Evolutionary conservation across 2,329 filamentous ascomycete genomes (phyloP).

Genomic region (Phymatotrichopsis omnivora): DNA sequence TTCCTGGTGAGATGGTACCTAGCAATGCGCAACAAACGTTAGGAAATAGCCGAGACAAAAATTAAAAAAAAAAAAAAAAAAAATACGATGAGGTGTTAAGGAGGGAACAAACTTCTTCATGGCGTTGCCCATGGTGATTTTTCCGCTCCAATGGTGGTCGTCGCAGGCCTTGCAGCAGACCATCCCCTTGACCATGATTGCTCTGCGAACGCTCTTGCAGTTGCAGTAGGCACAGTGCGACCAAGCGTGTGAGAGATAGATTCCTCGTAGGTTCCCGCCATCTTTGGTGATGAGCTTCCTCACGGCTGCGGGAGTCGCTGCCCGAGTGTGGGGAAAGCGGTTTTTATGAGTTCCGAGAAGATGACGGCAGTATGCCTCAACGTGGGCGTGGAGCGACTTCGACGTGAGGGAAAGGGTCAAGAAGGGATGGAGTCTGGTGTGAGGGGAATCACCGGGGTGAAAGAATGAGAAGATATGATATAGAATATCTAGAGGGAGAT

Average conservation of each 20-base stretch:
- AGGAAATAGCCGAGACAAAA: no score
- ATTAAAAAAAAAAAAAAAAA: not conserved
- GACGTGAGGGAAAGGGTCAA: conserved; percentile 14
- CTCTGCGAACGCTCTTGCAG: conserved; percentile 10
- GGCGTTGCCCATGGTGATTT: conserved; percentile 23
- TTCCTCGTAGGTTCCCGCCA: conserved; percentile 5
- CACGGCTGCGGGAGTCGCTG: conserved; percentile 1
- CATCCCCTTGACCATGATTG: conserved; percentile 9
- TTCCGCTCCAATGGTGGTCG: conserved; percentile 13
- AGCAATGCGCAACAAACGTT: not conserved
- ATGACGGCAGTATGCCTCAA: conserved; percentile 15
- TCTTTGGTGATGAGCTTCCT: not conserved
- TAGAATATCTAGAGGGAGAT: conserved; percentile 17
- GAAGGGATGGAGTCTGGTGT: conserved; percentile 7
- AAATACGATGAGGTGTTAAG: not conserved
- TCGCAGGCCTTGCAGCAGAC: conserved; percentile 21
- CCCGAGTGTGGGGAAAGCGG: not conserved
- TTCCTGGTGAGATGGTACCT: conserved; percentile 10
- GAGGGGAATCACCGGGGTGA: conserved; percentile 16
- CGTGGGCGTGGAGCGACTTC: conserved; percentile 8
- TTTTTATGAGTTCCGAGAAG: conserved; percentile 13
- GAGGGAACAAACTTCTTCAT: conserved; percentile 11
- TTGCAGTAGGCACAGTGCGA: conserved; percentile 16
- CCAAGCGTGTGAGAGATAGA: conserved; percentile 5
- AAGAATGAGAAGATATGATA: conserved; percentile 19